Conservation (phyloP, 2,329 filamentous ascomycete species). For the Colletotrichum higginsianum region DNA sequence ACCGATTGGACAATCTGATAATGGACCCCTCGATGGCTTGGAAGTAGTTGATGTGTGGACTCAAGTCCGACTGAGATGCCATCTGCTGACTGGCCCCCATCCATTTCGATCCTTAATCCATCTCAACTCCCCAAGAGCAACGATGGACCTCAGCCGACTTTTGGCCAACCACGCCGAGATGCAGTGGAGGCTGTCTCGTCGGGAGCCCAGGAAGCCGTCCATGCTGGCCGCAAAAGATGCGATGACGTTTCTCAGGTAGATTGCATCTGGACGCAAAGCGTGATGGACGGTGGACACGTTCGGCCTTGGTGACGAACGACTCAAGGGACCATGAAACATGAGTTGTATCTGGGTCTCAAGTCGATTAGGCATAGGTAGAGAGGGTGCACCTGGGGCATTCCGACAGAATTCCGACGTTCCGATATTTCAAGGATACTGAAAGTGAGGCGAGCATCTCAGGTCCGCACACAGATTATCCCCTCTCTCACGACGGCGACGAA, state of each 20-base stretch:
- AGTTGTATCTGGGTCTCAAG: background rate
- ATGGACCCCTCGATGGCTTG: too few species aligned
- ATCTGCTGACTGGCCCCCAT: background rate
- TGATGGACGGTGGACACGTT: background rate
- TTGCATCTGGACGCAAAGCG: background rate
- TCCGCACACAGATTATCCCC: background rate
- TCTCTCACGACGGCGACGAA: too few species aligned
- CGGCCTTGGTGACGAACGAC: background rate
- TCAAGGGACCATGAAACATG: background rate
- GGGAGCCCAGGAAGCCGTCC: constrained; percentile 8
- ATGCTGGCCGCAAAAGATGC: background rate
- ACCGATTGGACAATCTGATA: too few species aligned
- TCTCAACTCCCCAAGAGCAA: background rate
- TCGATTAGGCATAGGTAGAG: background rate
- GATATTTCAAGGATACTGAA: background rate
- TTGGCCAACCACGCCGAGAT: background rate
- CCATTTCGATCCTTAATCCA: constrained; percentile 6
- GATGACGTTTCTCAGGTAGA: constrained; percentile 5
- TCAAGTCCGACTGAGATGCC: too few species aligned
- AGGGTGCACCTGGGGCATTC: too few species aligned
- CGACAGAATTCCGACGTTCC: background rate
- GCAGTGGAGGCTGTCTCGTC: background rate
- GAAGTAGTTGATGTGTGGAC: too few species aligned
- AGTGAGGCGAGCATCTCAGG: background rate
- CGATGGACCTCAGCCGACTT: background rate